Conservation (phyloP, 2,329 filamentous ascomycete genomes). For the Stemphylium lycopersici region DNA sequence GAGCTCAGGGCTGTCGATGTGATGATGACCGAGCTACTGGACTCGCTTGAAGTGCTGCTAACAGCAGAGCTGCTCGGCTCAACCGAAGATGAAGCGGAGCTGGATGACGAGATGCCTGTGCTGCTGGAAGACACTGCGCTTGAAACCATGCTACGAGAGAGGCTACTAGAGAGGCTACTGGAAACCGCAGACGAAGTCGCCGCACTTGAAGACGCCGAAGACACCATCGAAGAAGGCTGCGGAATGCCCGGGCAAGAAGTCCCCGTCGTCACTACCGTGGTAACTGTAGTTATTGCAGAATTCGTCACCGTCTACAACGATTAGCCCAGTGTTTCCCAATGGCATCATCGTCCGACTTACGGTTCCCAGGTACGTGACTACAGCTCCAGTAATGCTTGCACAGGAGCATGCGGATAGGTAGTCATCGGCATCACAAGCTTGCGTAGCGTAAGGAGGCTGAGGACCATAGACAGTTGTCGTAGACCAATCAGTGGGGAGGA, state of each 20-base stretch:
- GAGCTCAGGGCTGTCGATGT: neutral
- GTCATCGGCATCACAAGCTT: constrained; percentile 16
- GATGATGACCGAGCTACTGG: neutral
- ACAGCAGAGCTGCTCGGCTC: neutral
- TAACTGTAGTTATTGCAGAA: constrained; percentile 20
- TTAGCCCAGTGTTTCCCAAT: constrained; percentile 7
- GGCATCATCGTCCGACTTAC: constrained; percentile 17
- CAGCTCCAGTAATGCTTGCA: constrained; percentile 23
- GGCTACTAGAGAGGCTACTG: constrained; percentile 5
- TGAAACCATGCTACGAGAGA: neutral
- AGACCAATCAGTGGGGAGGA: constrained; percentile 10
- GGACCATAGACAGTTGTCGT: constrained; percentile 25
- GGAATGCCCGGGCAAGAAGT: constrained; percentile 9
- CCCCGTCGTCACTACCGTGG: constrained; percentile 13
- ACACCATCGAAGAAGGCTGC: neutral
- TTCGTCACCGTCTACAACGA: constrained; percentile 17
- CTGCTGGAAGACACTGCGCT: neutral
- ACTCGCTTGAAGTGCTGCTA: neutral
- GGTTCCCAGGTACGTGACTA: constrained; percentile 22
- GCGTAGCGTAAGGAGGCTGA: constrained; percentile 32
- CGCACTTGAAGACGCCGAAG: neutral
- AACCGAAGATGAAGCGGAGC: neutral
- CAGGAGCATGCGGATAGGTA: constrained; percentile 40
- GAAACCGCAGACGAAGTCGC: neutral
- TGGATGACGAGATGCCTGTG: neutral